phyloP scores from a whole-genome alignment of 2,329 filamentous ascomycete genomes.

The Hymenoscyphus scutula region DNA sequence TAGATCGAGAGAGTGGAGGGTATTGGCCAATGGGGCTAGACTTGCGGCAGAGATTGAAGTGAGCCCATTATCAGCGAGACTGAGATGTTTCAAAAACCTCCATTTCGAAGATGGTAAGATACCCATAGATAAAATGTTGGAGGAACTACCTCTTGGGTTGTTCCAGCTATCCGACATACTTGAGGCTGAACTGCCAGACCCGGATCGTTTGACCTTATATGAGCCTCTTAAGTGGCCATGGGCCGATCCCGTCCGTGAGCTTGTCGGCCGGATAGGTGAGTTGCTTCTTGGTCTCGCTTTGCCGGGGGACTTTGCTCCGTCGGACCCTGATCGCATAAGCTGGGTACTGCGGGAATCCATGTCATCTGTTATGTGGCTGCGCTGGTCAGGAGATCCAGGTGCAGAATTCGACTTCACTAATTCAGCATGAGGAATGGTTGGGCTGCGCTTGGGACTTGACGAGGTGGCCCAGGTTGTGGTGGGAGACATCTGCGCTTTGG shows the following conservation, averaged over 20 bases:
- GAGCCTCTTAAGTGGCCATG: slow-evolving; percentile 61
- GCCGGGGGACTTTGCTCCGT: slow-evolving; percentile 31
- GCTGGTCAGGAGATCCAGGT: slow-evolving; percentile 43
- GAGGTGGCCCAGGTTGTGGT: slow-evolving; percentile 64
- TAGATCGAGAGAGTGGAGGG: slow-evolving; percentile 85
- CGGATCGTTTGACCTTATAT: slow-evolving; percentile 78
- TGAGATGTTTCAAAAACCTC: slow-evolving; percentile 90
- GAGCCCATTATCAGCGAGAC: slow-evolving; percentile 86
- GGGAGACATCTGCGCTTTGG: slow-evolving; percentile 80
- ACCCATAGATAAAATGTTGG: slow-evolving; percentile 70
- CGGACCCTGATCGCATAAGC: slow-evolving; percentile 33
- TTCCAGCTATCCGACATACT: slow-evolving; percentile 66
- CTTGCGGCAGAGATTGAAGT: slow-evolving; percentile 75
- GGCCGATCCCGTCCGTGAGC: slow-evolving; percentile 62
- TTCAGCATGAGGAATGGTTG: slow-evolving; percentile 62
- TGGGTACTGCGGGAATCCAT: slow-evolving; percentile 25
- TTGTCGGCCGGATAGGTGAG: slow-evolving; percentile 75
- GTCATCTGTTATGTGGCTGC: slow-evolving; percentile 35
- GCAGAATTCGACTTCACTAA: slow-evolving; percentile 65
- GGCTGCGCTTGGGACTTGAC: slow-evolving; percentile 60
- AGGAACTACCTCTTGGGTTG: slow-evolving; percentile 66
- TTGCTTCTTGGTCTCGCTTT: slow-evolving; percentile 65
- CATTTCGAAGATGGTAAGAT: slow-evolving; percentile 83
- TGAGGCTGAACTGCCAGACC: slow-evolving; percentile 90
- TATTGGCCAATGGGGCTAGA: slow-evolving; percentile 79